Percentiles rank a stretch among this genome's conserved stretches.
Conservation (phyloP, 108 stramenopile species). For the Pseudonitzschia multistriata region DNA sequence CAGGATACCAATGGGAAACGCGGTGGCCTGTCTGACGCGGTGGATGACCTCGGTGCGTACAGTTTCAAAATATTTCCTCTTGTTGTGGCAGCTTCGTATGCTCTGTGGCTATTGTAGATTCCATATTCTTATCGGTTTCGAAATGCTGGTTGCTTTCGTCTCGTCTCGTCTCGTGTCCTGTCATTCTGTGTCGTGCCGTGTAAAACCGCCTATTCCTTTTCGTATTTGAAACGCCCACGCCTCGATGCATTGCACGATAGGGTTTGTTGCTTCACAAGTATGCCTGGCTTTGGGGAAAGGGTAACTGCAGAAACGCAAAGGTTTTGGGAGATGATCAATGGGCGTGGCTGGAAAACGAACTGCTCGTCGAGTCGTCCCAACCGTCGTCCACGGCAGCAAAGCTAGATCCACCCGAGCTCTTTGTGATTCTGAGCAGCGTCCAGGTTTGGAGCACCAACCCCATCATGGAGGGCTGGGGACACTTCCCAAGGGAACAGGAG, state of each 20-base stretch:
- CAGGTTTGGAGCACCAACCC: slow-evolving; percentile 87
- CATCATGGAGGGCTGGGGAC: slow-evolving; percentile 86
- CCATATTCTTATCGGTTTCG: not conserved
- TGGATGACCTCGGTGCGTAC: slow-evolving; percentile 45
- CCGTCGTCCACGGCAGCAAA: not conserved
- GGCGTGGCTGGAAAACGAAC: slow-evolving; percentile 70
- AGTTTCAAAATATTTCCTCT: not conserved
- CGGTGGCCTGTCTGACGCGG: slow-evolving; percentile 67
- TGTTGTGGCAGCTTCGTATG: too few relatives aligned
- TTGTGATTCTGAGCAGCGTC: slow-evolving; percentile 71
- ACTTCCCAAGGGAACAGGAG: slow-evolving; percentile 71
- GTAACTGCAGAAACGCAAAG: slow-evolving; percentile 19
- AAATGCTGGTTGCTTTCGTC: not conserved
- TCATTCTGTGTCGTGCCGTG: too few relatives aligned
- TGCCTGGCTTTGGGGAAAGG: slow-evolving; percentile 31
- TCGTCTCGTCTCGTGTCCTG: too few relatives aligned
- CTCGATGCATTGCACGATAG: not conserved
- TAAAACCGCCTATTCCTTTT: too few relatives aligned
- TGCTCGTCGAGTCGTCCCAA: not conserved
- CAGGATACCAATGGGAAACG: slow-evolving; percentile 49
- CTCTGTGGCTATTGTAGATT: not conserved
- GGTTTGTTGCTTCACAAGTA: slow-evolving; percentile 48
- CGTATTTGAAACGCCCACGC: too few relatives aligned
- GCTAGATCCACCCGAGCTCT: slow-evolving; percentile 38
- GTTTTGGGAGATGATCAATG: slow-evolving; percentile 85